Conservation (phyloP, 768 basidiomycete species). For the Kwoniella newhampshirensis region DNA sequence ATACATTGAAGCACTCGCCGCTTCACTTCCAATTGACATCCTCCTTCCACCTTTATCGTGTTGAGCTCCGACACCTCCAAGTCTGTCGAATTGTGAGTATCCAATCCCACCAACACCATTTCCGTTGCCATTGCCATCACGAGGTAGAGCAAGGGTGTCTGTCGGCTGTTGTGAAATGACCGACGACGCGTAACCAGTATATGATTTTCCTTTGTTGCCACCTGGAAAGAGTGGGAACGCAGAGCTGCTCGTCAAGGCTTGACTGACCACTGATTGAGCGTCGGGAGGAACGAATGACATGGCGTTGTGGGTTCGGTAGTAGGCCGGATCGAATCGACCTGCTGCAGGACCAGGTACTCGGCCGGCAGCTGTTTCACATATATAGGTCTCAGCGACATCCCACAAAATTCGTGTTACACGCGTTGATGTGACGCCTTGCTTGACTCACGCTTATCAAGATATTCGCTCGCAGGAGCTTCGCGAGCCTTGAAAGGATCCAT, state of each 20-base stretch:
- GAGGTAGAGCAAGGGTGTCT: slow-evolving; percentile 32
- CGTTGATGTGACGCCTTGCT: too few species aligned
- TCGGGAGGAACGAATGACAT: slow-evolving; percentile 78
- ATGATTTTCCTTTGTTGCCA: slow-evolving; percentile 70
- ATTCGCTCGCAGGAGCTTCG: slow-evolving; percentile 87
- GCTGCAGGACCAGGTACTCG: slow-evolving; percentile 73
- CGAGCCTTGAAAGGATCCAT: slow-evolving; percentile 92
- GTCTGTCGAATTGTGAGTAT: slow-evolving; percentile 86
- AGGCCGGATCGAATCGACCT: slow-evolving; percentile 90
- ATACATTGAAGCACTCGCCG: slow-evolving; percentile 46
- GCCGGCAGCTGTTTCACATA: slow-evolving; percentile 8
- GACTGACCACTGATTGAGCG: slow-evolving; percentile 90
- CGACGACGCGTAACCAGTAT: slow-evolving; percentile 81
- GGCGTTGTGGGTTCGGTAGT: slow-evolving; percentile 92
- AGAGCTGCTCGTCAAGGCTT: slow-evolving; percentile 78
- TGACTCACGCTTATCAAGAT: slow-evolving; percentile 54
- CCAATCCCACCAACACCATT: slow-evolving; percentile 63
- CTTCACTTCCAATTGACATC: slow-evolving; percentile 33
- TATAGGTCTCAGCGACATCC: too few species aligned
- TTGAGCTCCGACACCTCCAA: slow-evolving; percentile 58
- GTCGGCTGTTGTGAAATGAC: slow-evolving; percentile 87
- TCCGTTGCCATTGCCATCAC: slow-evolving; percentile 62
- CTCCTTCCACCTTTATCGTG: slow-evolving; percentile 8
- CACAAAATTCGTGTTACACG: too few species aligned
- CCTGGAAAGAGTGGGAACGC: slow-evolving; percentile 61